Evolutionary conservation across 192 early-diverging fungal species (phyloP).

Genomic region (Phlyctochytrium bullatum): DNA sequence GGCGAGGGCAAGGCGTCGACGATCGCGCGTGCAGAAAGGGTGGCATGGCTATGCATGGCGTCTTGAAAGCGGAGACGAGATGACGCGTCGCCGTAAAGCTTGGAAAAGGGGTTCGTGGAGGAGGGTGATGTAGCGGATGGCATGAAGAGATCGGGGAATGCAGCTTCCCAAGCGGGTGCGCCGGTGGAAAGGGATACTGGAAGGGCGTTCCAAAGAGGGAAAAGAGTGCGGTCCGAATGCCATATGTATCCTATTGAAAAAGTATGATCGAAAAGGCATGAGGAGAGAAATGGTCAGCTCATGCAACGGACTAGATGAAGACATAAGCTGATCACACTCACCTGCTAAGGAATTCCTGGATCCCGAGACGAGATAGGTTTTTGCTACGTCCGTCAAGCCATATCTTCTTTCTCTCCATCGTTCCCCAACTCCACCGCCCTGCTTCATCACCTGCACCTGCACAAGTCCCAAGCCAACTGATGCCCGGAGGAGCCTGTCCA

Average conservation of each 20-base stretch:
- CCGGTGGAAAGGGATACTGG: constrained; percentile 9
- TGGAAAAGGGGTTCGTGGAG: constrained; percentile 14
- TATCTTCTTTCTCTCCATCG: no score
- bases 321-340: constrained; percentile 4
- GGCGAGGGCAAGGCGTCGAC: background rate
- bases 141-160: constrained; percentile 16
- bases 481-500: background rate
- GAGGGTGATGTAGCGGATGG: constrained; percentile 2
- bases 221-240: constrained; percentile 17
- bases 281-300: background rate
- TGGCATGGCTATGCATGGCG: constrained; percentile 22
- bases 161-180: constrained; percentile 19
- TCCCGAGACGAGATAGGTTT: constrained; percentile 10
- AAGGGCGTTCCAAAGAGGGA: constrained; percentile 12
- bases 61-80: constrained; percentile 14
- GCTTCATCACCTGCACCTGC: background rate
- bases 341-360: constrained; percentile 13
- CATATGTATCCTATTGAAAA: constrained; percentile 3
- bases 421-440: no score
- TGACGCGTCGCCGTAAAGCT: constrained; percentile 15
- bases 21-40: constrained; percentile 12
- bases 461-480: background rate
- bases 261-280: background rate
- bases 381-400: background rate
- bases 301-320: background rate